Conservation (phyloP, 192 early-diverging fungal genomes). For the Phlyctochytrium planicorne region DNA sequence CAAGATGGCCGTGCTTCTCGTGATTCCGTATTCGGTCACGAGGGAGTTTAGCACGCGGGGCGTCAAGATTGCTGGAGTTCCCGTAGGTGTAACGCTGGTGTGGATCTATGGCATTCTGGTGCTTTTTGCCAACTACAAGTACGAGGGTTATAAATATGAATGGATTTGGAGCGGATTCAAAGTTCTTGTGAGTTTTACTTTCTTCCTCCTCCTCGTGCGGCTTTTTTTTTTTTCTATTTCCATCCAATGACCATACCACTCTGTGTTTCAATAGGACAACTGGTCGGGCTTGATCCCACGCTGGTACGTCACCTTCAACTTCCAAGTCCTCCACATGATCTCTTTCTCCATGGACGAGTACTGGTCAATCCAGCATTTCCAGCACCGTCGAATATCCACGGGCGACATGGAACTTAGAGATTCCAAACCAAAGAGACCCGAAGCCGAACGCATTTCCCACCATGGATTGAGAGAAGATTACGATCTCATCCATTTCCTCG, state of each 20-base stretch:
- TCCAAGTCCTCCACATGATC: slow-evolving; percentile 83
- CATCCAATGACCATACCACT: background rate
- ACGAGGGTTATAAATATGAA: slow-evolving; percentile 70
- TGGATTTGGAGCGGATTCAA: background rate
- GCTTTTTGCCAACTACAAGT: slow-evolving; percentile 78
- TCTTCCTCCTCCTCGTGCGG: no score
- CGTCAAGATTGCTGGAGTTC: no score
- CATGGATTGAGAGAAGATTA: slow-evolving; percentile 54
- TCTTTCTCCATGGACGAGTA: slow-evolving; percentile 95
- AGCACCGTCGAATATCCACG: slow-evolving; percentile 9
- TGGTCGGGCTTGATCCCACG: slow-evolving; percentile 70
- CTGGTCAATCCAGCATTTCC: slow-evolving; percentile 50
- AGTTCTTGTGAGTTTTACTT: no score
- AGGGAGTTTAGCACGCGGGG: slow-evolving; percentile 47
- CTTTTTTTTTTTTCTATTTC: slow-evolving; percentile 7
- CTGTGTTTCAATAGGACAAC: slow-evolving; percentile 51
- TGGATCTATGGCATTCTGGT: slow-evolving; percentile 83
- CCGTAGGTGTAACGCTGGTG: slow-evolving; percentile 61
- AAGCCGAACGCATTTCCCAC: slow-evolving; percentile 18
- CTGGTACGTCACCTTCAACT: slow-evolving; percentile 91
- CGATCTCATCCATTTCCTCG: slow-evolving; percentile 73
- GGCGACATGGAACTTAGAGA: slow-evolving; percentile 32
- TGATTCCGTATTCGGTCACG: slow-evolving; percentile 67
- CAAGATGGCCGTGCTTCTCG: slow-evolving; percentile 69
- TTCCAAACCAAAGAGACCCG: slow-evolving; percentile 20